Evolutionary conservation across 1,284 basidiomycete species (phyloP).

Genomic region (Fomitopsis betulina): DNA sequence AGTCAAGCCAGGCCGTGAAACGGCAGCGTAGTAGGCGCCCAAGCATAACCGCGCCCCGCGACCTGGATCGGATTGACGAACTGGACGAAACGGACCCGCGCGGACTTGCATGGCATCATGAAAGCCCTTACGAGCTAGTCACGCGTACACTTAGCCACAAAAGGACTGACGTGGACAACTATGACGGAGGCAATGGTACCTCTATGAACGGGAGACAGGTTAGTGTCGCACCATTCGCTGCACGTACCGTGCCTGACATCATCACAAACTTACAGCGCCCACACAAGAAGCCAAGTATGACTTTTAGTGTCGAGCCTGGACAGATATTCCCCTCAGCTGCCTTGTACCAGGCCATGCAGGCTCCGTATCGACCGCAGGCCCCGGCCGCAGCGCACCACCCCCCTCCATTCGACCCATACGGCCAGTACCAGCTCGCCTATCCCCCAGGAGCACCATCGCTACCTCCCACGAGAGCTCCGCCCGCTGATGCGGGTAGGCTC

Average conservation of each 20-base stretch:
- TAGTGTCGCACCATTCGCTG: not conserved
- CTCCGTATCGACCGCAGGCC: constrained; percentile 1
- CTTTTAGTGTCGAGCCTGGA: constrained; percentile 23
- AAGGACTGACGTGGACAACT: not conserved
- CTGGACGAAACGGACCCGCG: constrained; percentile 68
- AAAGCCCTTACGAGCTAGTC: constrained; percentile 60
- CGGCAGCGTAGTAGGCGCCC: constrained; percentile 22
- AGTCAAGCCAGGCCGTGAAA: constrained; percentile 12
- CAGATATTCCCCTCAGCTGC: constrained; percentile 25
- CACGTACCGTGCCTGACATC: not conserved
- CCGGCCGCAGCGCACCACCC: not conserved
- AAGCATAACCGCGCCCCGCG: constrained; percentile 26
- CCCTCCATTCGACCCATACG: not conserved
- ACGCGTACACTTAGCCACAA: constrained; percentile 20
- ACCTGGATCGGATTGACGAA: constrained; percentile 69
- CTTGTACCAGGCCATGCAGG: constrained; percentile 4
- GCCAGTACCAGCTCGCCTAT: not conserved
- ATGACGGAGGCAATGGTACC: not conserved
- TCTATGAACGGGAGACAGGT: constrained; percentile 1
- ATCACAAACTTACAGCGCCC: not conserved
- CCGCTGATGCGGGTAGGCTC: not conserved
- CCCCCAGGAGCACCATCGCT: not conserved
- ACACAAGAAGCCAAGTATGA: constrained; percentile 2
- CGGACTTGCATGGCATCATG: constrained; percentile 57
- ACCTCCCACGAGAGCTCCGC: not conserved